Percentiles rank a stretch among this genome's conserved stretches.
phyloP scores from a whole-genome alignment of 2,329 filamentous ascomycete species.

The Ambrosiella xylebori region DNA sequence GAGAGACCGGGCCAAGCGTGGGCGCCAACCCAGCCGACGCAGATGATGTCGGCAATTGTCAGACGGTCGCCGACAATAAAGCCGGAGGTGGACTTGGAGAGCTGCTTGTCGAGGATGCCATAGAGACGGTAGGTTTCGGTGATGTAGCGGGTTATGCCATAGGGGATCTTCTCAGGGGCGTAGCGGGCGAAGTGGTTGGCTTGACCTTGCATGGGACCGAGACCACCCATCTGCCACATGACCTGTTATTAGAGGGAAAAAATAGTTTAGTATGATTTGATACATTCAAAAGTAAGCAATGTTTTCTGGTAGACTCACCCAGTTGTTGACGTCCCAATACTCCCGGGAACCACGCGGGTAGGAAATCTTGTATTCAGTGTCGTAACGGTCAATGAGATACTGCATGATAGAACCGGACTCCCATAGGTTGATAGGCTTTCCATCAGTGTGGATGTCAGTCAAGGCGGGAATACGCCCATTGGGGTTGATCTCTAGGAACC shows the following conservation, averaged over 20 bases:
- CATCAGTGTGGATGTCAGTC: slow-evolving; percentile 61
- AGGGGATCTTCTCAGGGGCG: slow-evolving; percentile 65
- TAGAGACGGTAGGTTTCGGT: slow-evolving; percentile 77
- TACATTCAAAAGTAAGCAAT: neutral
- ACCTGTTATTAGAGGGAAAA: slow-evolving; percentile 21
- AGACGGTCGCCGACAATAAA: slow-evolving; percentile 50
- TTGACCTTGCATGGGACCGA: slow-evolving; percentile 72
- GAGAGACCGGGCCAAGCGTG: slow-evolving; percentile 31
- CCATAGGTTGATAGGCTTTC: slow-evolving; percentile 57
- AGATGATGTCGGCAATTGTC: slow-evolving; percentile 64
- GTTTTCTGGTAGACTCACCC: slow-evolving; percentile 30
- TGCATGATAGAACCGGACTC: slow-evolving; percentile 72
- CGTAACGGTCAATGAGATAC: slow-evolving; percentile 69
- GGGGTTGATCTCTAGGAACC: slow-evolving; percentile 84
- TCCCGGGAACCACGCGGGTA: slow-evolving; percentile 58
- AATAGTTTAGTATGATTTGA: neutral
- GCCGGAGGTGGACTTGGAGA: slow-evolving; percentile 37
- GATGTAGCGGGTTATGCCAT: slow-evolving; percentile 64
- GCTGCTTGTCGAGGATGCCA: slow-evolving; percentile 55
- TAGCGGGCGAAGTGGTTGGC: slow-evolving; percentile 73
- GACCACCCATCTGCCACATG: slow-evolving; percentile 61
- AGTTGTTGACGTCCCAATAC: slow-evolving; percentile 64
- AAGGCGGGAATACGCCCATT: slow-evolving; percentile 83
- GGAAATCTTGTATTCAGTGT: slow-evolving; percentile 64
- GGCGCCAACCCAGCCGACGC: slow-evolving; percentile 58